A percentile compares a stretch with the other conserved stretches of the same genome.
phyloP scores from a whole-genome alignment of 176 grass and related monocot species.

The Otatea glauca region DNA sequence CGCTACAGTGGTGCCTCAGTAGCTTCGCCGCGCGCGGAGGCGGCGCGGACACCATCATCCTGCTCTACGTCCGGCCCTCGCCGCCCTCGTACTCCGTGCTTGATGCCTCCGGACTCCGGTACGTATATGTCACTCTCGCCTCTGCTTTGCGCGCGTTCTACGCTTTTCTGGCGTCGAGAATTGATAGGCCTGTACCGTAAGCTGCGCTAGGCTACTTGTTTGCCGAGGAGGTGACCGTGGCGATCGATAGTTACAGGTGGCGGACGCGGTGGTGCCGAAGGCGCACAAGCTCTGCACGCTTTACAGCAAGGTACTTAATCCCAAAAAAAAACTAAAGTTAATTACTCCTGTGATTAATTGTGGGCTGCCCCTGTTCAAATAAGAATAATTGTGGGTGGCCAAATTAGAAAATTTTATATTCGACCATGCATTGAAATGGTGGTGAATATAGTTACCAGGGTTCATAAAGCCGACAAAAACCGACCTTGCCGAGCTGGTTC shows the following conservation, averaged over 20 bases:
- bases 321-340: no score
- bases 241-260: slow-evolving; percentile 71
- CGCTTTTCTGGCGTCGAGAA: no score
- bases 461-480: no score
- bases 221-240: slow-evolving; percentile 59
- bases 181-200: not conserved
- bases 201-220: slow-evolving; percentile 64
- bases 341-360: no score
- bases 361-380: no score
- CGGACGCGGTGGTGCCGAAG: slow-evolving; percentile 69
- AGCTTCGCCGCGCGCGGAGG: slow-evolving; percentile 45
- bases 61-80: slow-evolving; percentile 61
- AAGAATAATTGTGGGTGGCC: no score
- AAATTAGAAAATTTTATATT: no score
- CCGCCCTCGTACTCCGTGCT: slow-evolving; percentile 58
- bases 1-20: slow-evolving; percentile 73
- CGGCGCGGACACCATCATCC: slow-evolving; percentile 57
- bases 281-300: slow-evolving; percentile 66
- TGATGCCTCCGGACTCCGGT: slow-evolving; percentile 73
- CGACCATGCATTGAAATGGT: no score
- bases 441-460: not conserved
- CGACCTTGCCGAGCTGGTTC: no score
- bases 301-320: slow-evolving; percentile 44
- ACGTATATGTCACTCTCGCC: not conserved
- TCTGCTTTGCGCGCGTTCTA: not conserved